Evolutionary conservation across 192 early-diverging fungal species (phyloP).

Genomic region (Coemansia sp.): DNA sequence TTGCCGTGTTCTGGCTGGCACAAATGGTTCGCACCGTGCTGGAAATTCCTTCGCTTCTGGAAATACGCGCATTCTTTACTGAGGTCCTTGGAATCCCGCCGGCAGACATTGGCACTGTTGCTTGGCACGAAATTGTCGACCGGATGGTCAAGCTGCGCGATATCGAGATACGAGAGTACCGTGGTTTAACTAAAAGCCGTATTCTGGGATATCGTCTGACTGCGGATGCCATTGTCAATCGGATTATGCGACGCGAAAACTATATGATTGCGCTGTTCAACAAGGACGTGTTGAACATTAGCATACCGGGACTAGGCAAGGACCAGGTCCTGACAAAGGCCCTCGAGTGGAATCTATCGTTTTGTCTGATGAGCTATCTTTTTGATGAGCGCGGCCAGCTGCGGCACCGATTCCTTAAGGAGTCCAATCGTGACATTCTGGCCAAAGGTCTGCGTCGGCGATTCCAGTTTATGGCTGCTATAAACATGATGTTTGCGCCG

Average conservation of each 20-base stretch:
- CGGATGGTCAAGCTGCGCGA: conserved; percentile 72
- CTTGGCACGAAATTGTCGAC: conserved; percentile 81
- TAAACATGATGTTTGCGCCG: conserved; percentile 83
- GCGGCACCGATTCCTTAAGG: conserved; percentile 76
- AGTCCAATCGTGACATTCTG: conserved; percentile 61
- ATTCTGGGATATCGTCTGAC: conserved; percentile 58
- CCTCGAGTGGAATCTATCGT: conserved; percentile 89
- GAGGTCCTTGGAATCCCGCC: conserved; percentile 77
- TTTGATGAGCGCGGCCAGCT: conserved; percentile 89
- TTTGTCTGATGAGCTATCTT: conserved; percentile 79
- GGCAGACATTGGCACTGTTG: conserved; percentile 75
- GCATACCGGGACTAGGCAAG: conserved; percentile 60
- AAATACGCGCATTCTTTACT: conserved; percentile 83
- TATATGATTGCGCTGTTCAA: conserved; percentile 95
- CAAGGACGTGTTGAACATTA: conserved; percentile 82
- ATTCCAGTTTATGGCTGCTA: conserved; percentile 84
- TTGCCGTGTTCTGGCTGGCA: conserved; percentile 72
- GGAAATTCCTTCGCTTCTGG: conserved; percentile 69
- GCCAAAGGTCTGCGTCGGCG: conserved; percentile 68
- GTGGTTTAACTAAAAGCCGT: conserved; percentile 50
- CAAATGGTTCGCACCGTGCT: conserved; percentile 64
- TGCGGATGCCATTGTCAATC: conserved; percentile 78
- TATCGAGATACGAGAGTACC: conserved; percentile 56
- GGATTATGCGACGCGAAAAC: conserved; percentile 97
- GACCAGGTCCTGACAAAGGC: conserved; percentile 76